Base-by-base conservation (phyloP, 768 basidiomycete species). In the Ramaria sp. region DNA sequence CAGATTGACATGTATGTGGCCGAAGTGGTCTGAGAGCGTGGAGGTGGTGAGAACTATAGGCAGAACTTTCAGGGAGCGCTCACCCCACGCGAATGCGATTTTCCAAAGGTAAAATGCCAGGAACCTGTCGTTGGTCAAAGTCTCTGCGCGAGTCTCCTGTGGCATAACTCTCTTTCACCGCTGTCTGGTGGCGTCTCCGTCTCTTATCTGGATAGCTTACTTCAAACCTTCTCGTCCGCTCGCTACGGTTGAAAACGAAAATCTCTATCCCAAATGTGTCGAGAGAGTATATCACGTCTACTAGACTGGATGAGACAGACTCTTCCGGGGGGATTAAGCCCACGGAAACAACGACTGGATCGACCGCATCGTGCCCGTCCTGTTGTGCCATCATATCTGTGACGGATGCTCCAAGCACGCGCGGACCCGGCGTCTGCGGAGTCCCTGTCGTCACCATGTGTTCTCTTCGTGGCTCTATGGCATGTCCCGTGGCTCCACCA, bases 1-100 rank as follows among this genome's bases (percentile, higher is more conserved):
- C 87, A 19, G 87, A 88, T 67, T 92, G 90, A 65, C 89, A 90
- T 1, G 88, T 84, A 11, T 81, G 81, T 3, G 90, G 86, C n/a
- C 79, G 74, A 19, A 92, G 74, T 12, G 90, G 90, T 11, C 88
- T 91, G 61, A 9, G 27, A 59, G 37, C 19, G 33, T 47, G 7
- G 62, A 38, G 61, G 27, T 47, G 39, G 52, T 55, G 7, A 52
- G 47, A 15, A n/a, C 27, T 10, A 48, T 6, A 52, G 20, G 19
- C 51, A 38, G 54, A 30, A 7, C 20, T 2, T 24, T 13, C 10
- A 37, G 31, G 13, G 53, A 38, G 37, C 4, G 54, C 86, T 63
- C 64, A 89, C 87, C 90, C 90, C 41, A 92, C 78, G 15, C 87
- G 76, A 43, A 91, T 80, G 34, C 86, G 77, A 63, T 87, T 85